These are phyloP conservation scores for Cercospora beticola DNA, from an alignment of 2,329 filamentous ascomycete genomes.

Conservation along the genomic window DNA sequence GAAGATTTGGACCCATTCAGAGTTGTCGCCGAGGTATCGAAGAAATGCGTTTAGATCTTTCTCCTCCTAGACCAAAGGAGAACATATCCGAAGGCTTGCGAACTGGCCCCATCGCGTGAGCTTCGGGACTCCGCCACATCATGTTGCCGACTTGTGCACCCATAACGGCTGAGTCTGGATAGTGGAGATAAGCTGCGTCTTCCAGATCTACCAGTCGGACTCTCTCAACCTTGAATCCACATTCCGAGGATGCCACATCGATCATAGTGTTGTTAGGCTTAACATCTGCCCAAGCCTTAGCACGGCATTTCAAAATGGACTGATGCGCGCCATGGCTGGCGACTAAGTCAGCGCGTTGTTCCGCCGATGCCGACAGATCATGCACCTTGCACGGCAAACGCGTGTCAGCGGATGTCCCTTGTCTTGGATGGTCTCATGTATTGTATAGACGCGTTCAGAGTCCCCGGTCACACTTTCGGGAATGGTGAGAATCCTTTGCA, in stretches of 20 bases:
- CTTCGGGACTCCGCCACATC: not conserved
- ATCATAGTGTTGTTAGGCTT: no score
- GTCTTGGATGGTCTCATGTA: not conserved
- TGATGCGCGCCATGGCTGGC: no score
- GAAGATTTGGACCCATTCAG: conserved; percentile 43
- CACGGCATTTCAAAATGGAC: no score
- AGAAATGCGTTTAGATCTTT: conserved; percentile 36
- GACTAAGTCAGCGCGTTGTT: not conserved
- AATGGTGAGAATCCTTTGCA: not conserved
- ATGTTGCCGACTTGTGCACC: not conserved
- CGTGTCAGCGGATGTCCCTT: not conserved
- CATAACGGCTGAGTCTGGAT: not conserved
- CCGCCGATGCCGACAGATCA: not conserved
- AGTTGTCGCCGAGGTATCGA: conserved; percentile 41
- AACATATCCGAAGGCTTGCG: not conserved
- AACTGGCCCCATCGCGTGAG: not conserved
- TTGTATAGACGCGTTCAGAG: not conserved
- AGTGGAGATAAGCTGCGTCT: not conserved
- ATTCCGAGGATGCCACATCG: no score
- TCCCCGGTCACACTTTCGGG: not conserved
- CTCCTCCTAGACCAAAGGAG: conserved; percentile 32
- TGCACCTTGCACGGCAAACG: conserved; percentile 12
- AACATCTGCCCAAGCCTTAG: no score
- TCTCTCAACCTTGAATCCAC: no score
- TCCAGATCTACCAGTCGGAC: no score